Evolutionary conservation across 1,139 yeast species (phyloP), one percentile per base, ranked within the genome.

Genomic region (Kurtzmaniella quercitrusa): DNA sequence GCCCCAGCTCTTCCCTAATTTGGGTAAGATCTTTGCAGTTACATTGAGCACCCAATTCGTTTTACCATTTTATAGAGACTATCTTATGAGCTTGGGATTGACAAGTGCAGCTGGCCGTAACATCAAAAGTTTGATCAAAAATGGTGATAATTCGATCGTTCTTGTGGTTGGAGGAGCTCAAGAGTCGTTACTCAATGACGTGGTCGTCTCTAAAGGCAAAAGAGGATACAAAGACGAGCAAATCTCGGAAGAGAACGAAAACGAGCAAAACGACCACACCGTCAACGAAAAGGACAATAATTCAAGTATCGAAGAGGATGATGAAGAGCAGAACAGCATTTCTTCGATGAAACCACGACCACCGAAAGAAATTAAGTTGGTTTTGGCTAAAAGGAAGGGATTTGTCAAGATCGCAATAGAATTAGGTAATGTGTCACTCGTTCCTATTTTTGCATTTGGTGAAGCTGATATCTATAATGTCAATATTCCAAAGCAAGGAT

Each of bases 121-220:
- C 52, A 85, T 94, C 42, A 67, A 77, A 49, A 74, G 82, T 37
- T 69, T 89, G 27, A 71, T 93, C 41, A 66, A 64, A 44, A 76
- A 79, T 49, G 84, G 86, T 36, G 82, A 83, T 49, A 78, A 75
- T 51, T 87, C 96, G 2, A 85, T 91, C 12, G 86, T 94, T 49
- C 82, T 93, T 46, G 97, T 93, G 2, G 82, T 93, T 34, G 98
- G 98, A 5, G 98, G 98, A 0, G 98, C 98, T 1, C 87, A 89
- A 49, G 98, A 93, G 55, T 82, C 95, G 1, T 68, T 93, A 41
- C 63, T 88, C 34, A 73, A 73, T 49, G 63, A 66, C 34, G 68
- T 69, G 53, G 75, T 73, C 12, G 62, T 67, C 1, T 54, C 58
- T 10, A 60, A 60, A 39, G 73, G 73, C 1, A 86, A 91, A 33